Percentiles rank a stretch among this genome's conserved stretches.
Conservation (phyloP, 2,329 filamentous ascomycete genomes). For the Blastomyces emzantsi region DNA sequence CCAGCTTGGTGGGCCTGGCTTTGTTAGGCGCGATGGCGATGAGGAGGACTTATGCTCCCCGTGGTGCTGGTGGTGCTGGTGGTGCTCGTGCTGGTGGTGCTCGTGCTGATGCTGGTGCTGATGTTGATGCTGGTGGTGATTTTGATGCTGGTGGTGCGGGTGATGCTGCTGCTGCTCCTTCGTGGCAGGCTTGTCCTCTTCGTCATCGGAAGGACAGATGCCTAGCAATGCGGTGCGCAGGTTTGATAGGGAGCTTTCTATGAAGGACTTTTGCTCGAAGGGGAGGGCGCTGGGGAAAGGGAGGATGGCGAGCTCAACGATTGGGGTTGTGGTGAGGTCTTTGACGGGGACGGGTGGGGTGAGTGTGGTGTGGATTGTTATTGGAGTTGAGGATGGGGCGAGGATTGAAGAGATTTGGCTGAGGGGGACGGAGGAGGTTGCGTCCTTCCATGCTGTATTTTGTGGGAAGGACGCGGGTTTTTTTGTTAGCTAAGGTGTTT, state of each 20-base stretch:
- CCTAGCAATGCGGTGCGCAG: constrained; percentile 30
- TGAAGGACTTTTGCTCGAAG: constrained; percentile 21
- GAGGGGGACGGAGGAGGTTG: constrained; percentile 2
- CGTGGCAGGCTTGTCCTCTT: not conserved
- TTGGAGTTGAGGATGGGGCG: not conserved
- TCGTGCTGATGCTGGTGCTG: not conserved
- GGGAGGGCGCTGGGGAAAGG: constrained; percentile 34
- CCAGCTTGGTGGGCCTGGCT: constrained; percentile 14
- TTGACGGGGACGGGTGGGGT: constrained; percentile 21
- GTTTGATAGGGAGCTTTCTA: constrained; percentile 28
- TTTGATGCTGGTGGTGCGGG: not conserved
- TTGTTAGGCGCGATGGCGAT: not conserved
- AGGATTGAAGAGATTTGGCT: constrained; percentile 3
- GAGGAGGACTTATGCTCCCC: not conserved
- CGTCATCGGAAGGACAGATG: constrained; percentile 10
- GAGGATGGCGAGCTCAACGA: constrained; percentile 43
- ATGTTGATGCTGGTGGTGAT: not conserved
- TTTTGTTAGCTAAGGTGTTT: not conserved
- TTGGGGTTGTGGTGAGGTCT: constrained; percentile 32
- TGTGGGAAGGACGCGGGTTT: not conserved
- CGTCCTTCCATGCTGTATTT: constrained; percentile 5
- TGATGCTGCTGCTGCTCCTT: not conserved
- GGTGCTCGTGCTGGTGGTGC: not conserved
- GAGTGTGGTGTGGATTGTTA: constrained; percentile 20
- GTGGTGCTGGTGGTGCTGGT: not conserved